Evolutionary conservation across 139 green algal species (phyloP), one percentile per base, ranked within the genome.

Genomic region (Mesotaenium endlicherianum): DNA sequence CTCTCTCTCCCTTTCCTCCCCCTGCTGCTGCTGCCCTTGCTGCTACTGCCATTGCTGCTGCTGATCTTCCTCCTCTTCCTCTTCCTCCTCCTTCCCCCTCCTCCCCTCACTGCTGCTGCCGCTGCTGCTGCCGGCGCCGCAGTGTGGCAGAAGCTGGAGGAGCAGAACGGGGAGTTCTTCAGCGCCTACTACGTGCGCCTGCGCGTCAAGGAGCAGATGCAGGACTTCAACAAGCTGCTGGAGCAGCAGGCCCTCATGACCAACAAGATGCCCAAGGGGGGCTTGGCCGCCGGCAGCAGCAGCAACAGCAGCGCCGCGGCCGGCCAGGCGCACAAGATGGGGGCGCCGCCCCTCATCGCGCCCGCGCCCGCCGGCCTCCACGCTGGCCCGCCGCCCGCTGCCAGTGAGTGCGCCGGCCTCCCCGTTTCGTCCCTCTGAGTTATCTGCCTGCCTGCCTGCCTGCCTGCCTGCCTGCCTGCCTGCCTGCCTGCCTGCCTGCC

Each of bases 141-240:
- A 84, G 94, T 97, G 30, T 97, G 93, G 94, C 90, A 93, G 79
- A 97, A 98, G 88, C 93, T 98, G 50, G 95, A 98, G 89, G 94
- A 97, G 87, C 92, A 97, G 84, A 98, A 98, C 80, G 88, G 92
- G 2, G 91, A 94, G 31, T 97, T 97, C 75, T 97, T 97, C 86
- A 79, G 84, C 34, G 91, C 91, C 0, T 98, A 98, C 92, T 92
- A 97, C 87, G 90, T 93, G 30, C 91, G 94, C 0, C 83, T 97
- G 30, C 93, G 94, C 74, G 78, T 97, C 3, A 97, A 97, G 84
- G 94, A 95, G 59, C 94, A 97, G 88, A 94, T 98, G 31, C 85
- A 96, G 34, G 92, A 95, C 88, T 98, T 98, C 90, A 98, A 98
- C 90, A 88, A 85, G n/a, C 47, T 86, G 70, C 71, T 86, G 38